Percentiles rank a stretch among this genome's conserved stretches.
phyloP scores from a whole-genome alignment of 208 protist species.

The Leishmania tarentolae region DNA sequence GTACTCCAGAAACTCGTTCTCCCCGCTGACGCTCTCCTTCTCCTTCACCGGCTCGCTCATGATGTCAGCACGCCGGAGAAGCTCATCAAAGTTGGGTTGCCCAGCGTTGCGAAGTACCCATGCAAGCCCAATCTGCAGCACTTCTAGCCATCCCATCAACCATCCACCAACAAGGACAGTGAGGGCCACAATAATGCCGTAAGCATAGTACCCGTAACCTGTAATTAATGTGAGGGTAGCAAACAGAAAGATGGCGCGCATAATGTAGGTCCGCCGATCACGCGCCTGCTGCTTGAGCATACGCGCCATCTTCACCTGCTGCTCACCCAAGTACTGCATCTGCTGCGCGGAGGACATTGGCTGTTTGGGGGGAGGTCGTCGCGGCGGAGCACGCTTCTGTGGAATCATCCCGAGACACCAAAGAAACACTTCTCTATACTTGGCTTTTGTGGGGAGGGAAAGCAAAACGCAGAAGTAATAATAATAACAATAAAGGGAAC shows the following conservation, averaged over 20 bases:
- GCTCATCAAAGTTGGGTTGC: conserved; percentile 53
- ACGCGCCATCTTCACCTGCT: conserved; percentile 29
- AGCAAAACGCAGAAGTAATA: neutral
- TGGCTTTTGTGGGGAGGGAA: neutral
- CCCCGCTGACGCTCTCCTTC: conserved; percentile 64
- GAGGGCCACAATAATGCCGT: conserved; percentile 24
- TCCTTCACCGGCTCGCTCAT: conserved; percentile 81
- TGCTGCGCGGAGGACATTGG: conserved; percentile 27
- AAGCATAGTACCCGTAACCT: conserved; percentile 20
- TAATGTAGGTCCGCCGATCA: conserved; percentile 15
- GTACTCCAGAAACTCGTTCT: conserved; percentile 71
- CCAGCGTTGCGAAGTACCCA: conserved; percentile 27
- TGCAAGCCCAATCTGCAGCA: conserved; percentile 12
- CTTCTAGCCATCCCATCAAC: conserved; percentile 27
- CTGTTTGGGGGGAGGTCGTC: conserved; percentile 23
- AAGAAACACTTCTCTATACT: neutral
- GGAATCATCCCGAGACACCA: conserved; percentile 5
- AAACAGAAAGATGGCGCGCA: conserved; percentile 16
- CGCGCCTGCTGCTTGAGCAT: conserved; percentile 31
- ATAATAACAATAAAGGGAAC: neutral
- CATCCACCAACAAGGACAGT: conserved; percentile 16
- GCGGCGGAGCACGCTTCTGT: conserved; percentile 18
- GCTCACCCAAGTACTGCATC: conserved; percentile 25
- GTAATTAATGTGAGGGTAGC: conserved; percentile 10
- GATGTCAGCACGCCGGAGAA: conserved; percentile 84